A percentile compares a stretch with the other conserved stretches of the same genome.
phyloP scores from a whole-genome alignment of 2,329 filamentous ascomycete genomes.

The Hymenoscyphus occultus region DNA sequence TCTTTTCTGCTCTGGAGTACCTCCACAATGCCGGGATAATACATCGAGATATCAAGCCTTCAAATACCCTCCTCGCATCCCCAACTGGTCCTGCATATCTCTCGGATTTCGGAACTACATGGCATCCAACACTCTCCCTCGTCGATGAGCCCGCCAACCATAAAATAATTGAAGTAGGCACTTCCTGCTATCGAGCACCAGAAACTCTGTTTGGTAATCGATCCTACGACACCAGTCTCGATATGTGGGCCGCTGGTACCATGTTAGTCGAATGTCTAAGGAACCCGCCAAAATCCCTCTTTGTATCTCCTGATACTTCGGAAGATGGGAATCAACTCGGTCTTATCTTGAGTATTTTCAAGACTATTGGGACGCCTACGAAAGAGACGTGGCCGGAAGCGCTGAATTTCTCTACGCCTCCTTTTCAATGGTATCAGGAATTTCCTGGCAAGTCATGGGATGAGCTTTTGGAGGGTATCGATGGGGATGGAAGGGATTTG shows the following conservation, averaged over 20 bases:
- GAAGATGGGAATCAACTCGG: conserved; percentile 90
- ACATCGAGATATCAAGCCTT: conserved; percentile 92
- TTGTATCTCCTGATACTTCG: conserved; percentile 68
- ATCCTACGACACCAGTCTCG: conserved; percentile 67
- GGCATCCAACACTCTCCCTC: conserved; percentile 57
- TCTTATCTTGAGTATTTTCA: conserved; percentile 88
- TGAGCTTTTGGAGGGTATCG: conserved; percentile 61
- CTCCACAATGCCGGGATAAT: conserved; percentile 76
- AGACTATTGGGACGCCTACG: conserved; percentile 83
- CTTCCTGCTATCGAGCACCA: conserved; percentile 84
- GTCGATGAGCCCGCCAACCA: conserved; percentile 58
- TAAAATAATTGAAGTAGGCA: conserved; percentile 92
- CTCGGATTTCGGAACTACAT: conserved; percentile 90
- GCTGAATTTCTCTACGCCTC: conserved; percentile 61
- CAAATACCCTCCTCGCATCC: conserved; percentile 73
- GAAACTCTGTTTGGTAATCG: conserved; percentile 85
- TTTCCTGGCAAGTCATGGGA: conserved; percentile 70
- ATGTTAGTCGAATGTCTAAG: conserved; percentile 74
- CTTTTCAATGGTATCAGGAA: conserved; percentile 84
- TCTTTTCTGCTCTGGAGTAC: conserved; percentile 68
- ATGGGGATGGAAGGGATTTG: conserved; percentile 59
- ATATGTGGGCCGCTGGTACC: conserved; percentile 87
- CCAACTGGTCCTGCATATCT: conserved; percentile 70
- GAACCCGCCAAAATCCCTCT: conserved; percentile 60
- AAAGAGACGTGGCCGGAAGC: conserved; percentile 82